Percentiles rank a stretch among this genome's conserved stretches.
These are phyloP conservation scores for Cryptomeria japonica DNA, from an alignment of 75 land plant genomes.

Conservation along the genomic window DNA sequence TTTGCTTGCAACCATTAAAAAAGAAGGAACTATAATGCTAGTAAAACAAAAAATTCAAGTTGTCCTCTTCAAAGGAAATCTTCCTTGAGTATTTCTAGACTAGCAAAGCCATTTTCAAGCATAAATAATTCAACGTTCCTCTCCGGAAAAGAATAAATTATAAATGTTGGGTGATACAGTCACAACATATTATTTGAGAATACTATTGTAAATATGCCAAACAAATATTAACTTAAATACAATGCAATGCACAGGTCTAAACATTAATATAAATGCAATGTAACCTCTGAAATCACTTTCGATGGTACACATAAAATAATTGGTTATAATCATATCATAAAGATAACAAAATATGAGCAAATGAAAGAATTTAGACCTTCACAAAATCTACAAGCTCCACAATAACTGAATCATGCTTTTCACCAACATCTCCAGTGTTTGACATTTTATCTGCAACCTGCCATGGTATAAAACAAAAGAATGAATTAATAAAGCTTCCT, in stretches of 20 bases:
- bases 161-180: neutral
- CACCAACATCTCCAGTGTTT: slow-evolving; percentile 16
- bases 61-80: neutral
- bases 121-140: neutral
- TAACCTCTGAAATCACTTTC: neutral
- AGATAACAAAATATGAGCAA: neutral
- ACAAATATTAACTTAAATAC: neutral
- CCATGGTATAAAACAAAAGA: neutral
- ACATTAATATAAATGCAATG: neutral
- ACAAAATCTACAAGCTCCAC: slow-evolving; percentile 83
- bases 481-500: neutral
- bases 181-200: neutral
- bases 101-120: slow-evolving; percentile 3
- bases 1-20: neutral
- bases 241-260: neutral
- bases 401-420: slow-evolving; percentile 48
- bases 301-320: neutral
- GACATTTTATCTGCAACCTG: slow-evolving; percentile 10
- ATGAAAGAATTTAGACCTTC: slow-evolving; percentile 43
- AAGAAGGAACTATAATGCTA: neutral
- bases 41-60: neutral
- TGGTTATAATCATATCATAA: neutral
- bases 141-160: neutral
- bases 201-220: neutral
- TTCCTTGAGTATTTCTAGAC: neutral